Conservation (phyloP, 768 basidiomycete species). For the Leccinum barrowsii region DNA sequence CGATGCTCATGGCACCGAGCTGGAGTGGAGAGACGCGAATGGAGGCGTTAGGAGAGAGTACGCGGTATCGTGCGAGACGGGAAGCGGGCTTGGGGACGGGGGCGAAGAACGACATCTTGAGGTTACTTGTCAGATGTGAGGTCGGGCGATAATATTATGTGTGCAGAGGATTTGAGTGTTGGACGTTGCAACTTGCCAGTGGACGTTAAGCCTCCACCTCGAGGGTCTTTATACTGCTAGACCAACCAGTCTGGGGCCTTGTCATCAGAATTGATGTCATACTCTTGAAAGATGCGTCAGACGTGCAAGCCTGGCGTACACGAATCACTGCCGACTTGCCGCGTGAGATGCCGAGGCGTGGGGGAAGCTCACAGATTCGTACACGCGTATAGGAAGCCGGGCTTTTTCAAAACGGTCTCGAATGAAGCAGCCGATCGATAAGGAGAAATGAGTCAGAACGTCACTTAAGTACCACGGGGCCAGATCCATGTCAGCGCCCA, state of each 20-base stretch:
- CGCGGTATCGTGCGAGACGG: slow-evolving; percentile 38
- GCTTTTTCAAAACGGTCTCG: too few relatives aligned
- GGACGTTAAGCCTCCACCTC: background rate
- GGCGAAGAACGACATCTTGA: background rate
- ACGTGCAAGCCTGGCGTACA: background rate
- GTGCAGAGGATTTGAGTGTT: background rate
- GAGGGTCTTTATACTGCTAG: background rate
- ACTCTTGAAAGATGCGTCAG: background rate
- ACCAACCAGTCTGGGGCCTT: background rate
- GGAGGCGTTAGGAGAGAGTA: slow-evolving; percentile 38
- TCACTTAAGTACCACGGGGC: too few relatives aligned
- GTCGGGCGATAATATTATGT: background rate
- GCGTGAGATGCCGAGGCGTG: background rate
- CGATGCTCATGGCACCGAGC: slow-evolving; percentile 49
- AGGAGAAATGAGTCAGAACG: too few relatives aligned
- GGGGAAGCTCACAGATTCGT: too few relatives aligned
- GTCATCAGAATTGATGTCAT: background rate
- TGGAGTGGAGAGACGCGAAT: slow-evolving; percentile 47
- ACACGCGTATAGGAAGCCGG: too few relatives aligned
- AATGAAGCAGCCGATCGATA: too few relatives aligned
- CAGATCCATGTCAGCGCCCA: too few relatives aligned
- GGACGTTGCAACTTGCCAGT: too few relatives aligned
- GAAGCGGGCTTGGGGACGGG: slow-evolving; percentile 29
- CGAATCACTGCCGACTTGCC: background rate
- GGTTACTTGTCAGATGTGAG: background rate